These are phyloP conservation scores for Lobosporangium transversale DNA, from an alignment of 192 early-diverging fungal species.

Conservation along the genomic window DNA sequence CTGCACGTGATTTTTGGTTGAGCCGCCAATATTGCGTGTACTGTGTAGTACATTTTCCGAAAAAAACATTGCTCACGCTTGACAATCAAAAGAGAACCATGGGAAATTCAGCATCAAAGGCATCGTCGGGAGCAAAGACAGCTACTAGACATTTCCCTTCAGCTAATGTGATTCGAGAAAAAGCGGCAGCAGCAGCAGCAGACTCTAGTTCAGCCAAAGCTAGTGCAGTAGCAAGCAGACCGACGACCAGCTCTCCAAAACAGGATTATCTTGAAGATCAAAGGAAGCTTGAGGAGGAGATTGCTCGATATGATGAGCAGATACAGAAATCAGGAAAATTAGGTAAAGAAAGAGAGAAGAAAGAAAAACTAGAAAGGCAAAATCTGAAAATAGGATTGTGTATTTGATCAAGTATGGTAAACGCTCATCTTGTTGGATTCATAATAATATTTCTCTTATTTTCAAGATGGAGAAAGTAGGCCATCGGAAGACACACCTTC, in stretches of 20 bases:
- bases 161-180: conserved; percentile 28
- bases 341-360: conserved; percentile 8
- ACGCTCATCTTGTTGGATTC: no score
- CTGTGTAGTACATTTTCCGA: no score
- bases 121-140: conserved; percentile 32
- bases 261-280: conserved; percentile 43
- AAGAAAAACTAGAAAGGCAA: neutral
- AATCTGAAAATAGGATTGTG: neutral
- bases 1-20: no score
- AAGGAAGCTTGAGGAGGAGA: conserved; percentile 26
- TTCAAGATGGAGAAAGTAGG: conserved; percentile 42
- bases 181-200: conserved; percentile 14
- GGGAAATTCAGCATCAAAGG: conserved; percentile 46
- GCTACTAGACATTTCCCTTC: conserved; percentile 45
- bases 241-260: conserved; percentile 21
- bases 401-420: no score
- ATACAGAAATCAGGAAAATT: conserved; percentile 16
- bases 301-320: conserved; percentile 33
- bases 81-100: no score
- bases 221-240: neutral
- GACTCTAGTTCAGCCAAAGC: neutral
- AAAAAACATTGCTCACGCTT: no score
- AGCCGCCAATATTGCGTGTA: no score
- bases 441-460: no score
- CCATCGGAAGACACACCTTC: conserved; percentile 46